phyloP scores from a whole-genome alignment of 768 basidiomycete species.

The Sistotremastrum suecicum region DNA sequence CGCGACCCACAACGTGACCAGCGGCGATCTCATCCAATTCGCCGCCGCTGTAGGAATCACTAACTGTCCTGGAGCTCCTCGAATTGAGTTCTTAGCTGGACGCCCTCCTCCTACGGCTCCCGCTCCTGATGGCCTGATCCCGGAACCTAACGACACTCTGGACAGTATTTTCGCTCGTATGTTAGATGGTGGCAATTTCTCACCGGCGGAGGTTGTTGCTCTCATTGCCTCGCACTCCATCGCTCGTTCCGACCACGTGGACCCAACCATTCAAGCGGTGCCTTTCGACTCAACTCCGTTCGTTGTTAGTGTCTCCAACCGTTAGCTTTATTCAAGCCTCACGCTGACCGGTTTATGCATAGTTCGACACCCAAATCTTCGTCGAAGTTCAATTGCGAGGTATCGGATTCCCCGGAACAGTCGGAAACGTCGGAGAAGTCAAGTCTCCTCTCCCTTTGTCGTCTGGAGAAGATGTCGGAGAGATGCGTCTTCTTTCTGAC shows the following conservation, averaged over 20 bases:
- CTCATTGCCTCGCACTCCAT: conserved; percentile 8
- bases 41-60: conserved; percentile 6
- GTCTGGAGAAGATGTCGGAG: neutral
- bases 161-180: conserved; percentile 7
- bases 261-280: neutral
- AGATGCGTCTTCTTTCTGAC: conserved; percentile 1
- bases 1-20: conserved; percentile 3
- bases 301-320: neutral
- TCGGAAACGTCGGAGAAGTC: conserved; percentile 7
- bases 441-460: conserved; percentile 6
- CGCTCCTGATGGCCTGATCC: conserved; percentile 5
- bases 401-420: conserved; percentile 4
- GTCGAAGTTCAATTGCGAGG: conserved; percentile 6
- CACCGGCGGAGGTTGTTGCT: conserved; percentile 5
- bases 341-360: neutral
- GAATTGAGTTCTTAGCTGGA: conserved; percentile 5
- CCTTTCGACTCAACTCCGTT: conserved; percentile 9
- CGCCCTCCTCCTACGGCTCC: conserved; percentile 7
- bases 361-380: conserved; percentile 6
- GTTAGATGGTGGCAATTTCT: conserved; percentile 6
- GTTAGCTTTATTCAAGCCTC: neutral
- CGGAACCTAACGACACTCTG: conserved; percentile 6
- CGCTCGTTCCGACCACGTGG: conserved; percentile 6
- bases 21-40: conserved; percentile 9
- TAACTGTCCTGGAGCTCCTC: conserved; percentile 9